phyloP scores from a whole-genome alignment of 768 basidiomycete species.

The Exidia glandulosa region DNA sequence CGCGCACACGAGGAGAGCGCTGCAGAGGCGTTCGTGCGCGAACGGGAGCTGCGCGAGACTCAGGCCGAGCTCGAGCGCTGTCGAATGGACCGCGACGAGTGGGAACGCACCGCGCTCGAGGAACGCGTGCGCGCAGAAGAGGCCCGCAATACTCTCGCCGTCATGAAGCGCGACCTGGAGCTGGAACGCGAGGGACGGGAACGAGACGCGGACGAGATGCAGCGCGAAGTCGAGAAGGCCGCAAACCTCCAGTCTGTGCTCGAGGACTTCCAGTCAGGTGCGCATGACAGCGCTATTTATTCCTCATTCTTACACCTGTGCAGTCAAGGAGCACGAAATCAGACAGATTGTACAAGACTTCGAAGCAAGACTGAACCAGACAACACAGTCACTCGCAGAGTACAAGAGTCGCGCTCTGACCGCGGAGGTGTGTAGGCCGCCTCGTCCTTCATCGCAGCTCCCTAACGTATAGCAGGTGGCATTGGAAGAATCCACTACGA shows the following conservation, averaged over 20 bases:
- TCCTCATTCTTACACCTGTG: constrained; percentile 5
- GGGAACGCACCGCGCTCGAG: constrained; percentile 46
- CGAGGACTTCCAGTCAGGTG: constrained; percentile 90
- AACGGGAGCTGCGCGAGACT: constrained; percentile 69
- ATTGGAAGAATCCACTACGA: constrained; percentile 61
- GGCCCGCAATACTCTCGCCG: constrained; percentile 43
- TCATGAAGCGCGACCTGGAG: constrained; percentile 53
- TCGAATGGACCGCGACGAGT: constrained; percentile 70
- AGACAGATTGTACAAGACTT: constrained; percentile 73
- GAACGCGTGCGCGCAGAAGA: constrained; percentile 70
- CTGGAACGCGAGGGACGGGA: constrained; percentile 49
- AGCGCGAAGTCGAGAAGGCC: constrained; percentile 60
- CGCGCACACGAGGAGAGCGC: constrained; percentile 55
- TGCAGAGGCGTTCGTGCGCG: constrained; percentile 59
- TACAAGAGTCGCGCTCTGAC: constrained; percentile 79
- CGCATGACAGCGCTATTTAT: constrained; percentile 16
- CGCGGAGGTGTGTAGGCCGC: constrained; percentile 56
- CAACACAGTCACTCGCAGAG: constrained; percentile 74
- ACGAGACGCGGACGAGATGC: constrained; percentile 45
- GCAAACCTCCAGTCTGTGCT: constrained; percentile 84
- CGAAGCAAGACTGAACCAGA: constrained; percentile 57
- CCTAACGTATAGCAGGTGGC: constrained; percentile 42
- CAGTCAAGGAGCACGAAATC: constrained; percentile 90
- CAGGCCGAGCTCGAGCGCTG: constrained; percentile 82
- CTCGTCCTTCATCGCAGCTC: neutral